Base-by-base conservation (phyloP, 768 basidiomycete genomes). In the Termitomyces heimii region DNA sequence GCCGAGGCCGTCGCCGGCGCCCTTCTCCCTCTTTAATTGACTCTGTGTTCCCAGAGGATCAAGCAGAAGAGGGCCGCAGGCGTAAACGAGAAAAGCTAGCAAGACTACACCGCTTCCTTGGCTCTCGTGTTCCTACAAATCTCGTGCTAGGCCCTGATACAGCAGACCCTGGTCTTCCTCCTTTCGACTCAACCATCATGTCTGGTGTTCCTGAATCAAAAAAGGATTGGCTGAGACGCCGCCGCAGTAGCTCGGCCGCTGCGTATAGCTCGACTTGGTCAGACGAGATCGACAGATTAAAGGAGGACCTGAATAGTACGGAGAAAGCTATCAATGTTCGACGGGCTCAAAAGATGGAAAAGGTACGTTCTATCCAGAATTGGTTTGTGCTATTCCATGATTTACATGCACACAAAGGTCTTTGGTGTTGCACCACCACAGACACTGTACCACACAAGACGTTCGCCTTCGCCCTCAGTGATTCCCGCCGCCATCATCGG, bases 341-440 rank as follows among this genome's bases (percentile, higher is more conserved):
- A 49, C 74, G 92, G 51, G 90, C 89, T 39, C 78, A 85, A 66
- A 94, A 93, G 72, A 92, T 94, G 89, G 89, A 92, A 71, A 87
- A 88, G 83, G 91, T 88, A 55, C 31, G 77, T 67, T 40, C 5
- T n/a, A 10, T 18, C 22, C 8, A 26, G 3, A 47, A 22, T 43
- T 31, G 9, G 16, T 34, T 9, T 40, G 28, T 7, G 28, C 29
- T 28, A 35, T 20, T 14, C 9, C n/a, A 28, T 5, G 47, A 52
- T 42, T 42, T 40, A 54, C 44, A 49, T 37, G 14, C 13, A 35
- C 20, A n/a, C 22, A 8, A 65, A 93, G 91, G 80, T 94, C 62
- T 93, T 94, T 65, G 91, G 91, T 54, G 83, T 84, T 28, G 84
- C 82, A 4, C 92, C 92, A 34, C 91, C 91, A 2, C 88, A 89